These are phyloP conservation scores for Aspergillus carbonarius DNA, from an alignment of 2,329 filamentous ascomycete species.

Conservation along the genomic window DNA sequence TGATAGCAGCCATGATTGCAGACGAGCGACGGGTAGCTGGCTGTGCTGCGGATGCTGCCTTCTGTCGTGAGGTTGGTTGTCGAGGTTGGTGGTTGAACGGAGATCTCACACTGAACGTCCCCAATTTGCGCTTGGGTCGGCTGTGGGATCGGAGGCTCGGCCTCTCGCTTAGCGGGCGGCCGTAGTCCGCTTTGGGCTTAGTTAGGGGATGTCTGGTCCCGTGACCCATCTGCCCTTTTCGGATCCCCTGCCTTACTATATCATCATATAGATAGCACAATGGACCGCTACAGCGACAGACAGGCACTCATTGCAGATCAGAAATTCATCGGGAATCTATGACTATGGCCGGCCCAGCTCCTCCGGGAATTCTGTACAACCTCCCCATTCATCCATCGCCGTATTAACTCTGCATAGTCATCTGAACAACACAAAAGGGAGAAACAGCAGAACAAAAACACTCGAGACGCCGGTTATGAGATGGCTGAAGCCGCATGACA, in stretches of 20 bases:
- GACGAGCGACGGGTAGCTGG: constrained; percentile 40
- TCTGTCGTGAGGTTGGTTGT: constrained; percentile 29
- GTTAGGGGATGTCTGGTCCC: constrained; percentile 30
- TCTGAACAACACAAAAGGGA: constrained; percentile 11
- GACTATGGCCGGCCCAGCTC: background rate
- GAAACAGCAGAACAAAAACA: background rate
- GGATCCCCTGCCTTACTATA: background rate
- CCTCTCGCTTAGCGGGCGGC: constrained; percentile 34
- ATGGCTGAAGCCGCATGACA: constrained; percentile 7
- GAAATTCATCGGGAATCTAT: background rate
- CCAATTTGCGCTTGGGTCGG: constrained; percentile 20
- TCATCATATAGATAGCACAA: background rate
- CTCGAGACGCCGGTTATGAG: constrained; percentile 11
- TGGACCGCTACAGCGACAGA: too few species aligned
- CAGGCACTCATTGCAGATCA: too few species aligned
- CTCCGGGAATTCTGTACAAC: background rate
- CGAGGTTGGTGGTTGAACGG: constrained; percentile 31
- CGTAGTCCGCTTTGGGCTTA: constrained; percentile 25
- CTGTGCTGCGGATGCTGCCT: constrained; percentile 35
- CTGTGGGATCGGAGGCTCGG: constrained; percentile 31
- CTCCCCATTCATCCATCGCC: background rate
- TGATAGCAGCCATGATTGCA: constrained; percentile 72
- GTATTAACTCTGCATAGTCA: background rate
- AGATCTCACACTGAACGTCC: constrained; percentile 21
- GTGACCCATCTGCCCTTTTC: constrained; percentile 30